Evolutionary conservation across 371 early-diverging fungal species (phyloP).

Genomic region (Mucor mucedo): DNA sequence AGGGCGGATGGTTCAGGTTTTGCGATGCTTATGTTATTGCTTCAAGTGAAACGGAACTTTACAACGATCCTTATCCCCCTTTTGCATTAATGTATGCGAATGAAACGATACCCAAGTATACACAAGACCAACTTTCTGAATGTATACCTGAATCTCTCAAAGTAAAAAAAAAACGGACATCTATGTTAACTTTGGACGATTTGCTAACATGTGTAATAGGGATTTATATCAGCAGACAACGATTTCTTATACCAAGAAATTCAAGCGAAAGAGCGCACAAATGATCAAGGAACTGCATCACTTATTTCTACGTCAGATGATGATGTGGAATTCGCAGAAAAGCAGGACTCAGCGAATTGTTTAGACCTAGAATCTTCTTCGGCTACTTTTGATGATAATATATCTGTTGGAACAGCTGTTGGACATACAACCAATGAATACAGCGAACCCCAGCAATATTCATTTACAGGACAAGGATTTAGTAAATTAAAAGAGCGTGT

Average conservation of each 20-base stretch:
- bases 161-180: conserved; percentile 14
- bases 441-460: conserved; percentile 1
- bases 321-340: conserved; percentile 15
- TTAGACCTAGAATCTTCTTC: conserved; percentile 11
- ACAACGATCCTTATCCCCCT: conserved; percentile 30
- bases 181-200: not conserved
- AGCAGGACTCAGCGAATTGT: conserved; percentile 2
- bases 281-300: not conserved
- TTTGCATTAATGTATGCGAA: conserved; percentile 43
- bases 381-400: conserved; percentile 25
- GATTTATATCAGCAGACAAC: conserved; percentile 37
- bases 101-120: conserved; percentile 16
- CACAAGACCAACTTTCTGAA: conserved; percentile 17
- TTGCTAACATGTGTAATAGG: conserved; percentile 10
- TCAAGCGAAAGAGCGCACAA: conserved; percentile 2
- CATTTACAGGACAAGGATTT: conserved; percentile 16
- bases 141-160: conserved; percentile 32
- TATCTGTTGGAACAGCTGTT: conserved; percentile 33
- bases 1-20: conserved; percentile 47
- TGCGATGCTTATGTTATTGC: conserved; percentile 45
- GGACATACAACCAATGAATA: not conserved
- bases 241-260: conserved; percentile 32
- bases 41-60: conserved; percentile 35
- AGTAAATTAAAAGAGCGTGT: conserved; percentile 25
- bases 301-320: conserved; percentile 16